These are phyloP conservation scores for Dryas integrifolia DNA, from an alignment of 331 rosid species.

Conservation along the genomic window DNA sequence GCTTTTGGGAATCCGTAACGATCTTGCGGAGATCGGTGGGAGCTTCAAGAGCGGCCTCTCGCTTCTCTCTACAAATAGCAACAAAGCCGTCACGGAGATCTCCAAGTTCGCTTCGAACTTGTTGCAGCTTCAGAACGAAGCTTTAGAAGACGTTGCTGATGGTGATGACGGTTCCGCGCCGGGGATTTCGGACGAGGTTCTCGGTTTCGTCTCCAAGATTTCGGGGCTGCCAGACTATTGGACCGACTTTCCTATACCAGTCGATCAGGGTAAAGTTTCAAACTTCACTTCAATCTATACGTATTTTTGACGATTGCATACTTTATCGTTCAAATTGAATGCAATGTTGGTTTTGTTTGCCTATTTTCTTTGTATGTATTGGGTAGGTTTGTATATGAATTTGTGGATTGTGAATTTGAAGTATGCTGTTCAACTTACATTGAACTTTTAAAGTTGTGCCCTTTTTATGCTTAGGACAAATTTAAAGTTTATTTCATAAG, in stretches of 20 bases:
- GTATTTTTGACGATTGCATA: background rate
- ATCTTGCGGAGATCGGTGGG: constrained; percentile 86
- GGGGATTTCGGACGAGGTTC: constrained; percentile 68
- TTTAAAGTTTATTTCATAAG: background rate
- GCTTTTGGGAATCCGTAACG: constrained; percentile 71
- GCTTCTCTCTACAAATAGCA: constrained; percentile 55
- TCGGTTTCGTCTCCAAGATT: constrained; percentile 61
- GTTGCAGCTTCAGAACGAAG: constrained; percentile 38
- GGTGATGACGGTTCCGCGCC: constrained; percentile 34
- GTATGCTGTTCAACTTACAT: background rate
- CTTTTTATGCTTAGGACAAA: background rate
- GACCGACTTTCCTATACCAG: constrained; percentile 76
- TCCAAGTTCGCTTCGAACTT: constrained; percentile 73
- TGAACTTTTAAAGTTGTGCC: background rate
- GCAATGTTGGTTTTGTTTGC: background rate
- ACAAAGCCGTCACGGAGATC: constrained; percentile 68
- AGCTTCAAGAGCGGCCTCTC: constrained; percentile 63
- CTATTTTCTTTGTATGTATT: background rate
- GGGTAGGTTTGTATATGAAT: background rate
- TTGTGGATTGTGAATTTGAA: constrained; percentile 1
- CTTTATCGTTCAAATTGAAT: background rate
- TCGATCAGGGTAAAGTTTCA: constrained; percentile 46
- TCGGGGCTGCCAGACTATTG: constrained; percentile 66
- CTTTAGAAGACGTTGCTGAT: constrained; percentile 13
- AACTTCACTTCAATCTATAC: background rate